Base-by-base conservation (phyloP, 352 stramenopile species). In the Phytophthora idaei region DNA sequence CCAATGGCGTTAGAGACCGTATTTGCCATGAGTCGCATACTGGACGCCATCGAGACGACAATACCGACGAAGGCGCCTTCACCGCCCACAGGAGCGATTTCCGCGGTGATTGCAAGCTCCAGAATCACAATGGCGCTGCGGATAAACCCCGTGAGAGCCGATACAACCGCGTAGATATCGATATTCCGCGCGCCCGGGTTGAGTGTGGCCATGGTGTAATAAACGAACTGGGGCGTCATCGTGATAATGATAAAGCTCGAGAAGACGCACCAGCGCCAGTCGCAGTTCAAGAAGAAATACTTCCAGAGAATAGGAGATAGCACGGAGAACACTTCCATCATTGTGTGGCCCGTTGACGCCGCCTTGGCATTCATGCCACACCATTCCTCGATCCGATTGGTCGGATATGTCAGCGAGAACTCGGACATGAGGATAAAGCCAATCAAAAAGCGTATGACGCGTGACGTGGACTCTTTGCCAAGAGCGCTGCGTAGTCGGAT, bases 401-500 rank as follows among this genome's bases (percentile, higher is more conserved):
- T 74, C 25, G 77, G 69, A 42, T 85, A 85, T 29, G 62, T 72
- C 9, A 85, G 52, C 14, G 77, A 79, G 46, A 85, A 85, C 45
- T 85, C 77, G 21, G 53, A 76, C 50, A 85, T 77, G 60, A 85
- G 76, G 32, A 85, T 63, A 46, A 80, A 85, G 15, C 74, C 57
- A 36, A 80, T 72, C 17, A 85, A 63, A 54, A 81, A 85, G 8
- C 64, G 56, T 5, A 74, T 66, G 21, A 83, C 64, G 5, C 64
- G 57, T 15, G 74, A 81, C 15, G 74, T 83, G 3, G 77, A 73
- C 31, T 77, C 57, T 45, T 73, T 76, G 49, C 62, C 46, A 14
- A 85, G 51, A 4, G 71, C 70, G 29, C 52, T 64, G 27, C 72
- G 77, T 37, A 83, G 72, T 1, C 62, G 60, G 50, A 68, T 55